A percentile compares a stretch with the other conserved stretches of the same genome.
Evolutionary conservation across 441 rosid genomes (phyloP).

Genomic region (Croton laevigatus): DNA sequence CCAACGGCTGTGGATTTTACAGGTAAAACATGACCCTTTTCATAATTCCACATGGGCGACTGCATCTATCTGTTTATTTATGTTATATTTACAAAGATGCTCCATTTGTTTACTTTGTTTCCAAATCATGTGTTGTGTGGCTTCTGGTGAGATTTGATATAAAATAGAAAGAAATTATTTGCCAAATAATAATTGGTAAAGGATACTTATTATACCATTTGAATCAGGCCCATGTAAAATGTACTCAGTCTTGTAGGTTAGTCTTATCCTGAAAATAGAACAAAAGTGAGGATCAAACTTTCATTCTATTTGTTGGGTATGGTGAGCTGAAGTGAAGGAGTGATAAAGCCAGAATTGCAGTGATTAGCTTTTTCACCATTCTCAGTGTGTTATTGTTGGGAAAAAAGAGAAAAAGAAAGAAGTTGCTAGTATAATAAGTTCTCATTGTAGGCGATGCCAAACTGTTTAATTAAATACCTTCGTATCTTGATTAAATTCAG

Average conservation of each 20-base stretch:
- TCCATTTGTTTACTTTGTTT: not conserved
- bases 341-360: not conserved
- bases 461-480: no score
- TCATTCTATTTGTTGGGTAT: not conserved
- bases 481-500: no score
- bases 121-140: not conserved
- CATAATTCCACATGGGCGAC: not conserved
- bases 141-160: not conserved
- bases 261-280: not conserved
- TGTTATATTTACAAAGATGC: not conserved
- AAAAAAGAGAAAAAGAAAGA: no score
- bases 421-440: no score
- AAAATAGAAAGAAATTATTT: not conserved
- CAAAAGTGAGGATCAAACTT: not conserved
- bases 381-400: not conserved
- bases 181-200: not conserved
- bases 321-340: not conserved
- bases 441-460: no score
- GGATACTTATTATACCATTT: not conserved
- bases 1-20: conserved; percentile 90
- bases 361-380: not conserved
- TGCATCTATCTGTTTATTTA: not conserved
- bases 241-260: not conserved
- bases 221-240: not conserved
- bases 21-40: conserved; percentile 38